Conservation (phyloP, 352 stramenopile genomes). For the Globisporangium perplexum region DNA sequence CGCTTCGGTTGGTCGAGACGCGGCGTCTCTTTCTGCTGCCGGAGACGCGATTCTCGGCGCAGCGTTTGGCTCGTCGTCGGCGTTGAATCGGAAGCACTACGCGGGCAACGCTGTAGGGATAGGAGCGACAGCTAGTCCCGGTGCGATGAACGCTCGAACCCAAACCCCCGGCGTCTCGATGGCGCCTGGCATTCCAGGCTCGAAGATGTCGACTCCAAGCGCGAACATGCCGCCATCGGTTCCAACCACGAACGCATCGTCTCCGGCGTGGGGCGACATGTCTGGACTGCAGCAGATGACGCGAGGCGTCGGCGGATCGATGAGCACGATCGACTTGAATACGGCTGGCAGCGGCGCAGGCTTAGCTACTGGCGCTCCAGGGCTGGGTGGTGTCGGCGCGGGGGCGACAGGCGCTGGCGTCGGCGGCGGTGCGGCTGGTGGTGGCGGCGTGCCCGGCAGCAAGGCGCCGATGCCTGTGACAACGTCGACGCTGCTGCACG, state of each 20-base stretch:
- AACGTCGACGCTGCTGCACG: slow-evolving; percentile 71
- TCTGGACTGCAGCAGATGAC: slow-evolving; percentile 25
- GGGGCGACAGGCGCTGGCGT: slow-evolving; percentile 4
- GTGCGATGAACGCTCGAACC: slow-evolving; percentile 3
- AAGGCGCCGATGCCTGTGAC: slow-evolving; percentile 55
- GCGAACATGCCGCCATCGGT: slow-evolving; percentile 7
- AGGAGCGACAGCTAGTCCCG: slow-evolving; percentile 4
- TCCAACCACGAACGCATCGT: slow-evolving; percentile 8
- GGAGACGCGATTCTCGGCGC: slow-evolving; percentile 47
- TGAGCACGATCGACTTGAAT: slow-evolving; percentile 22
- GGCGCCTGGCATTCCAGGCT: slow-evolving; percentile 5
- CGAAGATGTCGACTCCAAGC: slow-evolving; percentile 6
- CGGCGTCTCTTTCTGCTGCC: slow-evolving; percentile 35
- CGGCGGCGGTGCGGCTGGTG: neutral
- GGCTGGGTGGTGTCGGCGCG: slow-evolving; percentile 4
- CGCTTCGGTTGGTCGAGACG: slow-evolving; percentile 43
- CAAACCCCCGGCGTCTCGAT: slow-evolving; percentile 2
- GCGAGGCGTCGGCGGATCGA: slow-evolving; percentile 16
- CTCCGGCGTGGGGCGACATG: slow-evolving; percentile 21
- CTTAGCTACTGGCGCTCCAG: neutral
- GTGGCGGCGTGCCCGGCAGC: slow-evolving; percentile 1
- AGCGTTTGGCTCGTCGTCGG: slow-evolving; percentile 35
- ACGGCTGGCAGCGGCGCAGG: neutral
- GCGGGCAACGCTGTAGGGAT: slow-evolving; percentile 15
- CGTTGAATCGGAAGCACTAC: slow-evolving; percentile 34